phyloP scores from a whole-genome alignment of 177 flowering plant species.

The Vitis hybrid region DNA sequence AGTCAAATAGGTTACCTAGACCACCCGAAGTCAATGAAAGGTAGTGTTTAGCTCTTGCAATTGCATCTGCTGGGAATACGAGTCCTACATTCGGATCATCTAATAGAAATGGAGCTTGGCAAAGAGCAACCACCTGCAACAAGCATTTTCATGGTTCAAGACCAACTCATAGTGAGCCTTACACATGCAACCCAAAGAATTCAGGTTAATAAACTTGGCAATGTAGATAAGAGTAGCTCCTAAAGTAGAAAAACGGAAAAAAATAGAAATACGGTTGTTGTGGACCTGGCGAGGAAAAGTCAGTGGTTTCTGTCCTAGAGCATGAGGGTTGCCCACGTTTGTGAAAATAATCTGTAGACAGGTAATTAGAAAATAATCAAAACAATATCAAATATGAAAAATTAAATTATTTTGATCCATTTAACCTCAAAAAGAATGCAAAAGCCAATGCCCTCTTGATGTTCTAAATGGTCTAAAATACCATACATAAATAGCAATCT shows the following conservation, averaged over 20 bases:
- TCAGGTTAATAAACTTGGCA: too few species aligned
- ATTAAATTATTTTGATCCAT: too few species aligned
- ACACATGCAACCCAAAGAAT: too few species aligned
- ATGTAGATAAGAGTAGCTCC: too few species aligned
- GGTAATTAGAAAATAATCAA: slow-evolving; percentile 8
- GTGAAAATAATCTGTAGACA: slow-evolving; percentile 76
- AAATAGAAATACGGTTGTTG: neutral
- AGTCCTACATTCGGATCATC: slow-evolving; percentile 97
- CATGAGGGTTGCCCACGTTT: slow-evolving; percentile 98
- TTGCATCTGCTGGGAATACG: slow-evolving; percentile 95
- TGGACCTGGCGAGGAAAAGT: slow-evolving; percentile 75
- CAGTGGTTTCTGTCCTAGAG: slow-evolving; percentile 95
- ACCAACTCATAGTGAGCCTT: too few species aligned
- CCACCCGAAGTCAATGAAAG: slow-evolving; percentile 86
- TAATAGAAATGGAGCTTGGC: slow-evolving; percentile 97
- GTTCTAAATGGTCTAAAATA: too few species aligned
- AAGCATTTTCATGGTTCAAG: slow-evolving; percentile 6
- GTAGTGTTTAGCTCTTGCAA: slow-evolving; percentile 92
- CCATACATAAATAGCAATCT: too few species aligned
- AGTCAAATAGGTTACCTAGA: slow-evolving; percentile 56
- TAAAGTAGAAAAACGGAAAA: too few species aligned
- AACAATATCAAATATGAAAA: neutral
- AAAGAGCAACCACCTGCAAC: slow-evolving; percentile 88
- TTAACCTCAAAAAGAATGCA: too few species aligned
- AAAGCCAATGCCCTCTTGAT: too few species aligned